Evolutionary conservation across 2,329 filamentous ascomycete genomes (phyloP).

Genomic region (Stagonosporopsis chrysanthemi): DNA sequence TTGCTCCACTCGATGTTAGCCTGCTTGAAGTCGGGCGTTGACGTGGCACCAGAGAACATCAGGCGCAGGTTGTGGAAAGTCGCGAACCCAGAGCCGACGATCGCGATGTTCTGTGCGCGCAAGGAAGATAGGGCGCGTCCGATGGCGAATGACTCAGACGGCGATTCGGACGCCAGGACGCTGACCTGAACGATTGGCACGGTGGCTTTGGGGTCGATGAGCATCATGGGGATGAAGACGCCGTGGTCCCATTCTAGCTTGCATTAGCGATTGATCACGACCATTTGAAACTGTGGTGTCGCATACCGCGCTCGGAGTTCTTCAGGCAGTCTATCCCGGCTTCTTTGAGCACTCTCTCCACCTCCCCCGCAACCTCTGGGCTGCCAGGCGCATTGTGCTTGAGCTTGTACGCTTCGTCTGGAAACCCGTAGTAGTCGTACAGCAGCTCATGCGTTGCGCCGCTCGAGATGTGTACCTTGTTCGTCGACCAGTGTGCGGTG

Average conservation of each 20-base stretch:
- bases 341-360: constrained; percentile 56
- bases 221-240: constrained; percentile 65
- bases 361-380: constrained; percentile 60
- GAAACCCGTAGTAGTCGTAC: constrained; percentile 69
- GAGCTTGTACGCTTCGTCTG: constrained; percentile 62
- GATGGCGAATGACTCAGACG: constrained; percentile 59
- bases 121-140: constrained; percentile 61
- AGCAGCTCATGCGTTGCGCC: constrained; percentile 57
- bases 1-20: constrained; percentile 56
- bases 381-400: constrained; percentile 65
- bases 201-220: constrained; percentile 61
- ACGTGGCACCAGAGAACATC: constrained; percentile 51
- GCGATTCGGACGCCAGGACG: constrained; percentile 61
- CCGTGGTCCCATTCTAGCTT: constrained; percentile 65
- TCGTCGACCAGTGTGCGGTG: constrained; percentile 66
- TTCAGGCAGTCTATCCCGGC: constrained; percentile 54
- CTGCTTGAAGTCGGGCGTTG: constrained; percentile 40
- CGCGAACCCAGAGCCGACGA: constrained; percentile 68
- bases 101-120: constrained; percentile 62
- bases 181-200: constrained; percentile 66
- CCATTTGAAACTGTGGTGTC: neutral
- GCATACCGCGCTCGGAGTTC: constrained; percentile 45
- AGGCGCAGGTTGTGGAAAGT: constrained; percentile 63
- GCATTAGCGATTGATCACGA: neutral
- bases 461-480: constrained; percentile 61